Conservation (phyloP, 2,329 filamentous ascomycete species). For the Penicillium sp. region DNA sequence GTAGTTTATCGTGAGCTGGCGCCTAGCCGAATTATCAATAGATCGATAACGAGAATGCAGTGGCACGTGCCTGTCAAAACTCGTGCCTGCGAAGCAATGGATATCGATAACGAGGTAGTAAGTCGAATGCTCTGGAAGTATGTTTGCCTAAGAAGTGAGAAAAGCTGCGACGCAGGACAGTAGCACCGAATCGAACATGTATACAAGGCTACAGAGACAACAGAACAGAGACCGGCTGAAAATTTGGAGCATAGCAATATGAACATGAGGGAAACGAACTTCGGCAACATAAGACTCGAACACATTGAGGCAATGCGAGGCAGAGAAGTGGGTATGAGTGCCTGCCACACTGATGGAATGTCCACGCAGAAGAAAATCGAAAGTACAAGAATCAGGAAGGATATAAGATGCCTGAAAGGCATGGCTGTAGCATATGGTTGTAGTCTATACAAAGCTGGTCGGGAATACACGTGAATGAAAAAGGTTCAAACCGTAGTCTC, state of each 20-base stretch:
- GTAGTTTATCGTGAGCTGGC: too few relatives aligned
- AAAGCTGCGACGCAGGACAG: neutral
- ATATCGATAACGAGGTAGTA: neutral
- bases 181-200: constrained; percentile 12
- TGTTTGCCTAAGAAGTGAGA: neutral
- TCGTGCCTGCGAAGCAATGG: too few relatives aligned
- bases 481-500: neutral
- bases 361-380: constrained; percentile 4
- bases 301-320: constrained; percentile 9
- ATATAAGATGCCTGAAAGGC: neutral
- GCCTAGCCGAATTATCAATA: too few relatives aligned
- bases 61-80: neutral
- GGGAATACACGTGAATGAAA: neutral
- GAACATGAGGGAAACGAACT: neutral
- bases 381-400: neutral
- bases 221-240: neutral
- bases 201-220: constrained; percentile 15
- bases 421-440: neutral
- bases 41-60: too few relatives aligned
- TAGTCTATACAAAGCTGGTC: constrained; percentile 11
- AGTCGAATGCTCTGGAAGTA: neutral
- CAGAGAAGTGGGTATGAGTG: constrained; percentile 10
- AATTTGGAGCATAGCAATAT: constrained; percentile 10
- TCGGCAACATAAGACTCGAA: neutral
- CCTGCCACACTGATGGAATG: neutral